Conservation (phyloP, 2,329 filamentous ascomycete genomes). For the Hypoxylon sp. region DNA sequence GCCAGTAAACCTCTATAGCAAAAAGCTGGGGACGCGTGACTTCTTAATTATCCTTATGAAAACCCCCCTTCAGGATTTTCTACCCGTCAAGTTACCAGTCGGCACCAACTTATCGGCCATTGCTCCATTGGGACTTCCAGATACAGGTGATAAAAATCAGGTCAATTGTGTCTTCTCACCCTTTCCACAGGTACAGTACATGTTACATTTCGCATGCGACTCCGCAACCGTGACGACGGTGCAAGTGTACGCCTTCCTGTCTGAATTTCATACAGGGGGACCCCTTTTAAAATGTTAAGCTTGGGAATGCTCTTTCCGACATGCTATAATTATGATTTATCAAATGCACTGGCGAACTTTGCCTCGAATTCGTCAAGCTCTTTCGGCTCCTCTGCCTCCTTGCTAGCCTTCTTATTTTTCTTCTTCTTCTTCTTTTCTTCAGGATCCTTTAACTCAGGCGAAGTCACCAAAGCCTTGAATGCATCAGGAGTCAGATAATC, state of each 20-base stretch:
- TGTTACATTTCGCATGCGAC: not conserved
- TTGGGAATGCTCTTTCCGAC: not conserved
- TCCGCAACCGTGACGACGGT: not conserved
- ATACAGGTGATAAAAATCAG: not conserved
- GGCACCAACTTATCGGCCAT: slow-evolving; percentile 1
- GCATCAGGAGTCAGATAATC: slow-evolving; percentile 10
- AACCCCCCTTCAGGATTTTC: slow-evolving; percentile 1
- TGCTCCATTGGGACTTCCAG: not conserved
- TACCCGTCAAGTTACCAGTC: not conserved
- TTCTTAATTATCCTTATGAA: slow-evolving; percentile 2
- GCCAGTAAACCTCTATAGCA: not conserved
- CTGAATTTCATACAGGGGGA: not conserved
- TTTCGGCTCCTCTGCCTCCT: slow-evolving; percentile 6
- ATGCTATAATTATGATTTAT: not conserved
- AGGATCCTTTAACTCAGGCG: not conserved
- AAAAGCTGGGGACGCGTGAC: slow-evolving; percentile 1
- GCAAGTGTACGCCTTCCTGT: not conserved
- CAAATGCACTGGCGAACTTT: slow-evolving; percentile 28
- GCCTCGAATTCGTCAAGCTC: slow-evolving; percentile 40
- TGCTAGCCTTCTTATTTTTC: not conserved
- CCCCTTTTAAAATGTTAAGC: not conserved
- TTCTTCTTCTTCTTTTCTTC: slow-evolving; percentile 11
- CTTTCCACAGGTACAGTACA: not conserved
- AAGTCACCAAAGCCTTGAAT: slow-evolving; percentile 24
- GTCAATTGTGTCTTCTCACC: not conserved